These are phyloP conservation scores for Gossypium gossypioides DNA, from an alignment of 441 rosid species.

Conservation along the genomic window DNA sequence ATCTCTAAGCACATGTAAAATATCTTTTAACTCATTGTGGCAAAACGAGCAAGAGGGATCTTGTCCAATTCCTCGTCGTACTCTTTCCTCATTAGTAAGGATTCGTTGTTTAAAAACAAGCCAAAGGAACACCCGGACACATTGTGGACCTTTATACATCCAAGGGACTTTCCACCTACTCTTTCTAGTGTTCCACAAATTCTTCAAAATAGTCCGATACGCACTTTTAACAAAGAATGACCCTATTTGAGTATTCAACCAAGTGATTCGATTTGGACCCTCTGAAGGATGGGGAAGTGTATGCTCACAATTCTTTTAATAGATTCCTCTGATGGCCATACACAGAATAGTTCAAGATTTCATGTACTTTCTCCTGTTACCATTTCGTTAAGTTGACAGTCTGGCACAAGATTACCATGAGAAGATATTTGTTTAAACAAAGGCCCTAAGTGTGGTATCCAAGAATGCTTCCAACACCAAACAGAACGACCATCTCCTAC, in stretches of 20 bases:
- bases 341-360: neutral
- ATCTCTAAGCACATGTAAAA: neutral
- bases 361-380: neutral
- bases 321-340: neutral
- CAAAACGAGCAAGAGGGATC: neutral
- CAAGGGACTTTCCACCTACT: neutral
- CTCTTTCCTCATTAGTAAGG: neutral
- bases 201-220: neutral
- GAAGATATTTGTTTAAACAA: neutral
- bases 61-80: neutral
- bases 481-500: neutral
- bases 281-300: neutral
- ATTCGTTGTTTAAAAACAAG: neutral
- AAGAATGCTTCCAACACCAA: neutral
- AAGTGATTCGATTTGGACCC: neutral
- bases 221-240: neutral
- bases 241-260: neutral
- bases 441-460: neutral
- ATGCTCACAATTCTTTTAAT: neutral
- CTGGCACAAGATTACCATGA: neutral
- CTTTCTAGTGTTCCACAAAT: neutral
- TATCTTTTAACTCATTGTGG: neutral
- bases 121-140: neutral
- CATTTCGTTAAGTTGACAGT: neutral
- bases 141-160: neutral